phyloP scores from a whole-genome alignment of 768 basidiomycete species.

The Clathrus columnatus region DNA sequence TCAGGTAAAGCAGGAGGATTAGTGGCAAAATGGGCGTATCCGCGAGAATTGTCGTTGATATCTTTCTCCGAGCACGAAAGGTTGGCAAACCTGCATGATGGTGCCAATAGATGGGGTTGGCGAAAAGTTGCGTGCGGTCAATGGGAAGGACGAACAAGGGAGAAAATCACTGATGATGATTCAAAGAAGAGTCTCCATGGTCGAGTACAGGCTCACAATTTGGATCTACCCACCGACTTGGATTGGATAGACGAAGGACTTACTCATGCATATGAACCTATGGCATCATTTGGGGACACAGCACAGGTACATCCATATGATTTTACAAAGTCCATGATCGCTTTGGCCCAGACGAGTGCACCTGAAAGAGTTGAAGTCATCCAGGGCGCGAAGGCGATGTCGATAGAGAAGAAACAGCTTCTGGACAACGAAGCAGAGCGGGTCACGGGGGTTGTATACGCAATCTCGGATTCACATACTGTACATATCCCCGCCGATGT shows the following conservation, averaged over 20 bases:
- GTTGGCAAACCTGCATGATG: constrained; percentile 61
- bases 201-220: constrained; percentile 46
- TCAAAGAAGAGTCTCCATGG: constrained; percentile 29
- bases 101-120: constrained; percentile 75
- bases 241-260: constrained; percentile 35
- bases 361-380: constrained; percentile 2
- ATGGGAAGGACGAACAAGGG: constrained; percentile 52
- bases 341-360: constrained; percentile 40
- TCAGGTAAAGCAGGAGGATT: constrained; percentile 83
- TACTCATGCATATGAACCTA: constrained; percentile 51
- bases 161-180: neutral
- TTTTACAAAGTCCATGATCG: constrained; percentile 66
- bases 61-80: constrained; percentile 69
- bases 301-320: constrained; percentile 73
- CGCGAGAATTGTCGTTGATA: constrained; percentile 55
- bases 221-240: constrained; percentile 25
- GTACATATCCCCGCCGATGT: constrained; percentile 48
- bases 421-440: constrained; percentile 19
- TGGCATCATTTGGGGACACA: constrained; percentile 48
- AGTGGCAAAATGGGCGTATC: constrained; percentile 80
- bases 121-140: constrained; percentile 62
- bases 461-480: constrained; percentile 19
- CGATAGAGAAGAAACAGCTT: constrained; percentile 22
- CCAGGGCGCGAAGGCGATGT: constrained; percentile 39
- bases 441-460: constrained; percentile 41